These are phyloP conservation scores for Plasmodium vivax DNA, from an alignment of 169 alveolate genomes.

Conservation along the genomic window DNA sequence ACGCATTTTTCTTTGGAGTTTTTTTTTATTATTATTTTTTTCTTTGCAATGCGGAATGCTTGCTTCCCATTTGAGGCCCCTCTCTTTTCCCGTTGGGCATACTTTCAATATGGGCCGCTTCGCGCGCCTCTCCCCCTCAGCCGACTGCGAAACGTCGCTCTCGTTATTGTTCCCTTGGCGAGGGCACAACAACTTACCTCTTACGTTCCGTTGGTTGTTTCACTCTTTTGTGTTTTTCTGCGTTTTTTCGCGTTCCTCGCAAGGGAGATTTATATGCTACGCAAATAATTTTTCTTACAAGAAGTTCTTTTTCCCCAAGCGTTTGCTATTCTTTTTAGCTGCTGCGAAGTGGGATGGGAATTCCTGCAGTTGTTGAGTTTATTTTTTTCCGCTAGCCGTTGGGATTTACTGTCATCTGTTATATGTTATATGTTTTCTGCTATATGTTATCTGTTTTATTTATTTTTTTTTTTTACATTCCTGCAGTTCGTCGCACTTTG, in stretches of 20 bases:
- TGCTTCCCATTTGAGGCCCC: not conserved
- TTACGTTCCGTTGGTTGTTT: not conserved
- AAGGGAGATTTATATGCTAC: not conserved
- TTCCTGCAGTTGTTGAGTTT: not conserved
- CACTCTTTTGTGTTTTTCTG: not conserved
- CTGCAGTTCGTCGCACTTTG: not conserved
- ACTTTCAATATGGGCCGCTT: not conserved
- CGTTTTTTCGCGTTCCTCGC: not conserved
- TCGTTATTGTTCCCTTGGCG: not conserved
- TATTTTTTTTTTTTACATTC: not conserved
- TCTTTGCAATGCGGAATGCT: not conserved
- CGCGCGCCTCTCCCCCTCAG: not conserved
- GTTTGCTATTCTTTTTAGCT: not conserved
- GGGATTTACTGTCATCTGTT: not conserved
- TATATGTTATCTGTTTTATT: too few relatives aligned
- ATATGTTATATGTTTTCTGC: too few relatives aligned
- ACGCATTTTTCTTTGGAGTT: not conserved
- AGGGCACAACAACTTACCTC: not conserved
- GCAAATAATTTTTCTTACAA: not conserved
- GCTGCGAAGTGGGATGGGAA: not conserved
- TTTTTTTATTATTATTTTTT: not conserved
- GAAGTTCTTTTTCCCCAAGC: not conserved
- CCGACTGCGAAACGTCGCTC: not conserved
- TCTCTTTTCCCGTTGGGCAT: not conserved
- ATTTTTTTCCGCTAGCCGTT: not conserved